phyloP scores from a whole-genome alignment of 192 early-diverging fungal species.

The Oehlia diaphana region DNA sequence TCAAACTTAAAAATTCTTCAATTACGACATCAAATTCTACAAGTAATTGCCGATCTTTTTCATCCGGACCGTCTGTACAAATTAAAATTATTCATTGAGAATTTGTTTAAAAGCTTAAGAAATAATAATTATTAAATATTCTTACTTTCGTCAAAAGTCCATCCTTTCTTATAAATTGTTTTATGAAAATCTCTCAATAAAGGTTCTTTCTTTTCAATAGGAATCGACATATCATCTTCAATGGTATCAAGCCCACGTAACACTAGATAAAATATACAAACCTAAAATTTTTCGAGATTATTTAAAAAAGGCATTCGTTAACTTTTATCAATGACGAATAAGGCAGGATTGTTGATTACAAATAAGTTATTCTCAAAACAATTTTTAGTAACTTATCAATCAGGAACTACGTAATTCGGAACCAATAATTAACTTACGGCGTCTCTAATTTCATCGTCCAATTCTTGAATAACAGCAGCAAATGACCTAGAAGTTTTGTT shows the following conservation, averaged over 20 bases:
- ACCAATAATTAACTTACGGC: slow-evolving; percentile 43
- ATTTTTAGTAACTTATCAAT: not conserved
- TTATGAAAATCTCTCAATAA: slow-evolving; percentile 82
- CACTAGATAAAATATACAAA: slow-evolving; percentile 96
- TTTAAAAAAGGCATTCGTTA: too few species aligned
- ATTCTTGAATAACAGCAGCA: slow-evolving; percentile 89
- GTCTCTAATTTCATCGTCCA: slow-evolving; percentile 77
- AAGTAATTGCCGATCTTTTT: slow-evolving; percentile 92
- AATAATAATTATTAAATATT: not conserved
- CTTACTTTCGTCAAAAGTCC: slow-evolving; percentile 77
- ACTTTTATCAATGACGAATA: too few species aligned
- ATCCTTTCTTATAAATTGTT: slow-evolving; percentile 73
- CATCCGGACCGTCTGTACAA: slow-evolving; percentile 72
- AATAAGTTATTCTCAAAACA: slow-evolving; percentile 1
- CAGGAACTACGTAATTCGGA: not conserved
- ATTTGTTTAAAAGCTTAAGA: too few species aligned
- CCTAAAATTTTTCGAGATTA: slow-evolving; percentile 42
- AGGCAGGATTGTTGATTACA: slow-evolving; percentile 32
- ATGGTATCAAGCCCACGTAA: slow-evolving; percentile 96
- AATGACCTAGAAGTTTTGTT: slow-evolving; percentile 96
- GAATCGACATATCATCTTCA: slow-evolving; percentile 98
- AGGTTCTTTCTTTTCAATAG: slow-evolving; percentile 69
- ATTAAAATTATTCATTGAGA: not conserved
- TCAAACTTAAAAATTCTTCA: slow-evolving; percentile 80
- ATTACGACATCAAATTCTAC: slow-evolving; percentile 90